Base-by-base conservation (phyloP, 1,284 basidiomycete genomes). In the Malassezia dermatis region DNA sequence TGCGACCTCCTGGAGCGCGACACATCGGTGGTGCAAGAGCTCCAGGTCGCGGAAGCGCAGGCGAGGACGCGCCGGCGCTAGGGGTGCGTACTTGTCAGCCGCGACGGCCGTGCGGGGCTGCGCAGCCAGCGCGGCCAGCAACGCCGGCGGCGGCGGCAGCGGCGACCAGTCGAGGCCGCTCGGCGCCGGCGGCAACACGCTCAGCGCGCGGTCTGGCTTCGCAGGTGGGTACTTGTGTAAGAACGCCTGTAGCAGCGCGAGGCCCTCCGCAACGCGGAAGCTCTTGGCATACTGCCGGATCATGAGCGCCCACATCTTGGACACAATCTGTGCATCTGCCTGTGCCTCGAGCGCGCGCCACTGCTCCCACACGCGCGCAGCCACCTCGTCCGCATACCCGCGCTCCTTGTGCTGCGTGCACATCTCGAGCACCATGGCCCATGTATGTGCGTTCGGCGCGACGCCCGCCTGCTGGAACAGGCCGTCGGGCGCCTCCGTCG, bases 11-110 rank as follows among this genome's bases (percentile, higher is more conserved):
- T 28, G 56, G 27, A 56, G 58, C 15, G 59, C 44, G 2, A 69
- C 62, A 30, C 67, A 47, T 0, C 66, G 53, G 52, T 70, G 68
- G 44, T 70, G 66, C 15, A 70, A 49, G 2, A 70, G 45, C 44
- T 70, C 59, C 7, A 67, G 47, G 32, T 70, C 66, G 11, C 57
- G 23, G 26, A 70, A 70, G 1, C 31, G 45, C 24, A 70, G 49
- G 4, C 27, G 44, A 1, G 66, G 66, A 0, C 6, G 50, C 8
- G 17, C 17, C n/a, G 31, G 23, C 19, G 31, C 12, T 35, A 34
- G 28, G 28, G 39, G 21, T 12, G 17, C 23, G 31, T 47, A 53
- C n/a, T 27, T 2, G 45, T 55, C 45, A 15, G 34, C 11, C 35
- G 7, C 13, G 26, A 46, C 47, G 26, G 13, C 10, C 6, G 23